phyloP scores from a whole-genome alignment of 1,284 basidiomycete species.

The Cryptococcus sp. region DNA sequence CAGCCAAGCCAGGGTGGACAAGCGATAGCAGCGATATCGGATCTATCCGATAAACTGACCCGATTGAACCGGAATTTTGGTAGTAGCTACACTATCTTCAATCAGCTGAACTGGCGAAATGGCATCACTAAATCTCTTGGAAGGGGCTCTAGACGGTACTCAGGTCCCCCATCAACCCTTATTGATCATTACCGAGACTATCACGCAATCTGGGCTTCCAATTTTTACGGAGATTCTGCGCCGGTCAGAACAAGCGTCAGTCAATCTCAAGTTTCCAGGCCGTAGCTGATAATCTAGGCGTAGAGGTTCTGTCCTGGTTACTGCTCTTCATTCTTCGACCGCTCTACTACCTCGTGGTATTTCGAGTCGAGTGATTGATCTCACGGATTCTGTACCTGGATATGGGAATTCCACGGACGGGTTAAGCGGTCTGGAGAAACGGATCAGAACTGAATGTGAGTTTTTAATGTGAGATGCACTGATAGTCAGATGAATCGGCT shows the following conservation, averaged over 20 bases:
- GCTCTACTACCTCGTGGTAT: conserved; percentile 1
- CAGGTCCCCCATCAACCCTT: conserved; percentile 41
- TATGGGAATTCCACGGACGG: too few species aligned
- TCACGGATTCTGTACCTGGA: conserved; percentile 21
- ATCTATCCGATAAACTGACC: background rate
- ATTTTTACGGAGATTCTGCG: conserved; percentile 22
- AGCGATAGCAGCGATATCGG: too few species aligned
- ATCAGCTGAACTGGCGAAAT: background rate
- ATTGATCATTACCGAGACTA: conserved; percentile 27
- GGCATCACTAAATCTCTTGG: conserved; percentile 10
- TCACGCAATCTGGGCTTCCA: conserved; percentile 24
- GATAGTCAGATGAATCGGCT: too few species aligned
- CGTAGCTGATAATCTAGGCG: conserved; percentile 5
- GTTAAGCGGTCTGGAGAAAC: background rate
- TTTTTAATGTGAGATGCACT: background rate
- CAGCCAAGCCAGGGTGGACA: too few species aligned
- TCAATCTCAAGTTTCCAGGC: background rate
- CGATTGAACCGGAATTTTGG: too few species aligned
- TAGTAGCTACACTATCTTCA: too few species aligned
- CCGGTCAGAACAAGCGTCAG: conserved; percentile 19
- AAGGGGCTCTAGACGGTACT: conserved; percentile 28
- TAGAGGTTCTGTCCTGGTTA: conserved; percentile 14
- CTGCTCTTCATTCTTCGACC: conserved; percentile 13
- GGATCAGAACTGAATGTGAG: background rate
- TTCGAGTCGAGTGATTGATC: conserved; percentile 14